Evolutionary conservation across 352 stramenopile genomes (phyloP), one percentile per base, ranked within the genome.

Genomic region (Phytophthora cryptogea): DNA sequence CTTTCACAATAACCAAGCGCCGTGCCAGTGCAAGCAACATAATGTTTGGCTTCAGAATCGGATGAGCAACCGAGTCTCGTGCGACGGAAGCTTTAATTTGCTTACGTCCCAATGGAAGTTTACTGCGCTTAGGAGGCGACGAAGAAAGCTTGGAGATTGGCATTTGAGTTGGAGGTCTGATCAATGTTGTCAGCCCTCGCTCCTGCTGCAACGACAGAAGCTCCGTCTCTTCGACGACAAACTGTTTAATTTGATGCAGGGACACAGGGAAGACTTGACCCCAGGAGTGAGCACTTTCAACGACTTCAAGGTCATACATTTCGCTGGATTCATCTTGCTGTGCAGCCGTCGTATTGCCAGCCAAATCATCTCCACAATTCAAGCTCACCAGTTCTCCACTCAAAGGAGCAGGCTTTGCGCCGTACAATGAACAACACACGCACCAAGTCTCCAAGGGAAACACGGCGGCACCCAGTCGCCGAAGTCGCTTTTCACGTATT

Each of bases 371-470:
- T 8, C 13, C 16, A 9, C 7, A 9, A 13, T 17, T 23, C 42
- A 20, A 4, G 39, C 20, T 35, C 33, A 6, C 31, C 28, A 27
- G 17, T 36, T 26, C 45, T 39, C 28, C 35, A 20, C 16, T 42
- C 14, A 14, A 13, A 26, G 8, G 17, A 9, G 17, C 36, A 3
- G 49, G 28, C 14, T 50, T 46, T 0, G 36, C 42, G n/a, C 44
- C 52, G 59, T 87, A 90, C 41, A 90, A 28, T 7, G 69, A 59
- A n/a, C 83, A 63, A 13, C 63, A 59, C 10, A 72, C 54, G 2
- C 53, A 39, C n/a, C 47, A 40, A 14, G 64, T 68, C 23, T 83
- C 74, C 14, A 89, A 46, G 20, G 54, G 41, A 5, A 68, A 70
- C 28, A 66, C 65, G 0, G 16, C 56, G 2, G 58, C 53, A 8